phyloP scores from a whole-genome alignment of 306 rosid species.

The Spatholobus suberectus region DNA sequence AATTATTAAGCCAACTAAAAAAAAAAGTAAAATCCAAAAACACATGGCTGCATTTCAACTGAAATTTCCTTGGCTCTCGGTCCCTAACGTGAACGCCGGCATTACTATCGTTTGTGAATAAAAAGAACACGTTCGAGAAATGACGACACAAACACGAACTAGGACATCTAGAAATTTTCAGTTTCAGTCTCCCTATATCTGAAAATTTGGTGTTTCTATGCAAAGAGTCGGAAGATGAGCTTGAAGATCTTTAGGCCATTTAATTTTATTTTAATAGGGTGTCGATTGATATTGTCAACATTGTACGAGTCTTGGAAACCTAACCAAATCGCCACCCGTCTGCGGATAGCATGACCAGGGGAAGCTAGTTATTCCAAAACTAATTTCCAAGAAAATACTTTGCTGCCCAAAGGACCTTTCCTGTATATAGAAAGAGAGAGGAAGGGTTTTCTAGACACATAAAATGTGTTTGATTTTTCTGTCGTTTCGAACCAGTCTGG shows the following conservation, averaged over 20 bases:
- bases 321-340: not conserved
- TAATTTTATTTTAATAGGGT: not conserved
- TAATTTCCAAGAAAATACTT: constrained; percentile 48
- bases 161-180: not conserved
- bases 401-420: not conserved
- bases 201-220: not conserved
- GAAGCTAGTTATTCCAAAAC: not conserved
- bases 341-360: not conserved
- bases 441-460: too few relatives aligned
- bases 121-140: not conserved
- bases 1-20: too few relatives aligned
- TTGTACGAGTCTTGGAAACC: not conserved
- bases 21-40: too few relatives aligned
- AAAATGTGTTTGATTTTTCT: too few relatives aligned
- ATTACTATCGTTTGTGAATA: not conserved
- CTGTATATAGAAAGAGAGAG: not conserved
- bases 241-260: not conserved
- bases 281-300: not conserved
- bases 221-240: not conserved
- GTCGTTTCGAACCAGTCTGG: too few relatives aligned
- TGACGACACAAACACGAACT: not conserved
- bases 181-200: not conserved
- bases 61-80: not conserved
- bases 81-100: not conserved
- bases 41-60: too few relatives aligned